Percentiles rank a stretch among this genome's conserved stretches.
Conservation (phyloP, 257 asterid genomes). For the Solanum chiquidenum region DNA sequence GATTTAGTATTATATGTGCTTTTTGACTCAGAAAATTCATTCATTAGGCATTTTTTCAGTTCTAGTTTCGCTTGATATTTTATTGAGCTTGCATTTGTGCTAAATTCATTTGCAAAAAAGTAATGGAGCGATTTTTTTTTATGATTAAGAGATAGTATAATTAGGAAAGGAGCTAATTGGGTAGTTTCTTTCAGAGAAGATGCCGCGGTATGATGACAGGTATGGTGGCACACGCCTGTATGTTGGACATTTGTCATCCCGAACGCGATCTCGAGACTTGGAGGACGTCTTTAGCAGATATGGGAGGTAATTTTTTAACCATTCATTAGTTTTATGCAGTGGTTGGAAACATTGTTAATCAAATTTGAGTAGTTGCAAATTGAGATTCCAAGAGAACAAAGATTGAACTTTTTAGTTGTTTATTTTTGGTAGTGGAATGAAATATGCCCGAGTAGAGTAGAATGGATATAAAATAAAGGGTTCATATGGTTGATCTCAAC, state of each 20-base stretch:
- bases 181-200: conserved; percentile 15
- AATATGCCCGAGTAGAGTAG: not conserved
- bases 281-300: conserved; percentile 49
- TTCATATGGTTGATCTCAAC: not conserved
- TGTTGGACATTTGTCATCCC: conserved; percentile 46
- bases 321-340: not conserved
- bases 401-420: not conserved
- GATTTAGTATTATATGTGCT: not conserved
- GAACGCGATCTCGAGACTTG: conserved; percentile 51
- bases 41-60: not conserved
- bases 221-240: conserved; percentile 40
- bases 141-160: not conserved
- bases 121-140: not conserved
- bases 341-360: not conserved
- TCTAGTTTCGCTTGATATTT: not conserved
- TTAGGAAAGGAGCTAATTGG: not conserved
- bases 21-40: not conserved
- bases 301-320: conserved; percentile 28
- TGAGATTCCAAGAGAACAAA: not conserved
- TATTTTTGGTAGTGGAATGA: not conserved
- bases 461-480: not conserved
- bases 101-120: not conserved
- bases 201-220: conserved; percentile 56
- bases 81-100: not conserved
- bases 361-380: not conserved